Conservation (phyloP, 305 asterid genomes). For the Fraxinus xanthoxyloides region DNA sequence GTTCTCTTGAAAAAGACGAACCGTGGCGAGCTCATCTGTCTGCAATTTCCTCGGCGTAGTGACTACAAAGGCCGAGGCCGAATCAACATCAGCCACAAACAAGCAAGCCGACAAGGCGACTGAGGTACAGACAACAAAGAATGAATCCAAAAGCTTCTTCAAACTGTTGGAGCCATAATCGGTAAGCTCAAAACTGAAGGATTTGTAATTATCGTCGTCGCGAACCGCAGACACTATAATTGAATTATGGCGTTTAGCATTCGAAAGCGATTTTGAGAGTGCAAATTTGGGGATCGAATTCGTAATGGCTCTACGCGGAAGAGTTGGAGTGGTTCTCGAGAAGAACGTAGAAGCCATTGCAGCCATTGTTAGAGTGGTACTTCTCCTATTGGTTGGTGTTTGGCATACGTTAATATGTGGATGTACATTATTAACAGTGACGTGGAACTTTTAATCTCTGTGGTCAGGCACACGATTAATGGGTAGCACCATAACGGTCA, state of each 20-base stretch:
- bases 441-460: not conserved
- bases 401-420: conserved; percentile 23
- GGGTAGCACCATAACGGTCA: not conserved
- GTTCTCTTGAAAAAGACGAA: conserved; percentile 82
- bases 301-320: conserved; percentile 21
- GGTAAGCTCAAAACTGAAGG: conserved; percentile 25
- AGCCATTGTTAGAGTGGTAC: conserved; percentile 56
- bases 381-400: conserved; percentile 29
- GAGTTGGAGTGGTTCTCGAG: conserved; percentile 39
- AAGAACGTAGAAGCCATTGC: conserved; percentile 56
- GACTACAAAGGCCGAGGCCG: conserved; percentile 76
- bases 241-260: conserved; percentile 28
- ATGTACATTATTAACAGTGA: conserved; percentile 3
- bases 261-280: conserved; percentile 27
- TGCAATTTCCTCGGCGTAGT: conserved; percentile 73
- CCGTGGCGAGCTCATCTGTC: conserved; percentile 93
- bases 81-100: conserved; percentile 55
- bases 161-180: conserved; percentile 26
- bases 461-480: not conserved
- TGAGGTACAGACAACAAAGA: conserved; percentile 75
- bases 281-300: conserved; percentile 38
- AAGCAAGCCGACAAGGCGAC: conserved; percentile 70
- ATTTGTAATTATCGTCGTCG: conserved; percentile 22
- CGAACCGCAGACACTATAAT: conserved; percentile 38
- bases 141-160: conserved; percentile 57